phyloP scores from a whole-genome alignment of 2,329 filamentous ascomycete genomes.

The Boeremia lycopersici region DNA sequence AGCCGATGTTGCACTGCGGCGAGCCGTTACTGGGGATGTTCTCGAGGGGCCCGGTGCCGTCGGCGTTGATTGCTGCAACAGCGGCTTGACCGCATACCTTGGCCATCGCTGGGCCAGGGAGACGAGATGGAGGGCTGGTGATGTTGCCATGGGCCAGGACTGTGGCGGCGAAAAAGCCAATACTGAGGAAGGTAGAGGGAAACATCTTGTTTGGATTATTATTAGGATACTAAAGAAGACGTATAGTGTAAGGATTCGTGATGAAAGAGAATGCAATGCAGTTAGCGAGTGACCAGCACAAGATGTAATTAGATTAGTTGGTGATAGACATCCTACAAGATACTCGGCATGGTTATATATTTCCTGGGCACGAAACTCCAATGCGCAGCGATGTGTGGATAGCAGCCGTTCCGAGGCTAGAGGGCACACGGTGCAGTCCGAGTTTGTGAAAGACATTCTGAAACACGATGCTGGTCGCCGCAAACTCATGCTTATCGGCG shows the following conservation, averaged over 20 bases:
- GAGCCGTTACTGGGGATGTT: constrained; percentile 56
- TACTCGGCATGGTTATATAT: constrained; percentile 1
- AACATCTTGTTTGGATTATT: constrained; percentile 7
- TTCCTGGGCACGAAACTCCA: not conserved
- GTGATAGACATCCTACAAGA: not conserved
- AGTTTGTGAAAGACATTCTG: constrained; percentile 7
- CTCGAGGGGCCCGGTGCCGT: constrained; percentile 51
- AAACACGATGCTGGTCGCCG: constrained; percentile 4
- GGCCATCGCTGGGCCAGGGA: constrained; percentile 57
- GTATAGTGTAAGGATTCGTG: not conserved
- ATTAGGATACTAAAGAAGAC: not conserved
- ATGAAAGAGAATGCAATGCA: not conserved
- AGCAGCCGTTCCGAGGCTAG: constrained; percentile 4
- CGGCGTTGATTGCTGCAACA: constrained; percentile 57
- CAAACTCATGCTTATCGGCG: not conserved
- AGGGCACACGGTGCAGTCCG: not conserved
- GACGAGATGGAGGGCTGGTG: constrained; percentile 56
- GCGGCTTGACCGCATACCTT: constrained; percentile 60
- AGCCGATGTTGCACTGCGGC: constrained; percentile 57
- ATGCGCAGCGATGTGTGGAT: not conserved
- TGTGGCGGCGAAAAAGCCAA: constrained; percentile 12
- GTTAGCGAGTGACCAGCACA: constrained; percentile 18
- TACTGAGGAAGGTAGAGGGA: constrained; percentile 2
- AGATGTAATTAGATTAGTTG: constrained; percentile 11
- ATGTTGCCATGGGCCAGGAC: constrained; percentile 59